These are phyloP conservation scores for Penicillium psychrosexuale DNA, from an alignment of 2,329 filamentous ascomycete genomes.

Conservation along the genomic window DNA sequence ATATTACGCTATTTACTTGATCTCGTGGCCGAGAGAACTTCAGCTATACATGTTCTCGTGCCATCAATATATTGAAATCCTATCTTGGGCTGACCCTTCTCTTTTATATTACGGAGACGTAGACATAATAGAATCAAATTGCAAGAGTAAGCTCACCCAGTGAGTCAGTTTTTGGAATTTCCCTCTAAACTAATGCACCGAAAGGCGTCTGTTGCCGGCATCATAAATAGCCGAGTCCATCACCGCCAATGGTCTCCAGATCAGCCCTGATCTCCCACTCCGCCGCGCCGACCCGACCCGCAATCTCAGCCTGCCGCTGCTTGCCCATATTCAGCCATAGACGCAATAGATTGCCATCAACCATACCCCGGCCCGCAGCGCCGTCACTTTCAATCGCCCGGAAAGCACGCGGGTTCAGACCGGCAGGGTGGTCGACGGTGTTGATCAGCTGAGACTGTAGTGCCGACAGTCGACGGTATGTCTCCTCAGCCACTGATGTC, in stretches of 20 bases:
- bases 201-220: not conserved
- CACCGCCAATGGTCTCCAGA: conserved; percentile 63
- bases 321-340: conserved; percentile 74
- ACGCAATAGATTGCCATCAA: conserved; percentile 74
- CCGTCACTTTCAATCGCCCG: conserved; percentile 56
- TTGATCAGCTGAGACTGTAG: conserved; percentile 76
- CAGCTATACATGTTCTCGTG: conserved; percentile 1
- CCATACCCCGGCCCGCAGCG: conserved; percentile 58
- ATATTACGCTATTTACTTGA: conserved; percentile 22
- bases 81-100: not conserved
- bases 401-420: conserved; percentile 79
- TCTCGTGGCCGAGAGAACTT: not conserved
- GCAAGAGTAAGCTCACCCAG: not conserved
- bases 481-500: conserved; percentile 71
- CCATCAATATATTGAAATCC: conserved; percentile 10
- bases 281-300: conserved; percentile 67
- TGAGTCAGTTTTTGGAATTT: not conserved
- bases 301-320: conserved; percentile 68
- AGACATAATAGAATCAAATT: not conserved
- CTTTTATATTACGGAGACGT: not conserved
- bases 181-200: not conserved
- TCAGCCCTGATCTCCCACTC: conserved; percentile 68
- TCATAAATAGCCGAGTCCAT: conserved; percentile 54
- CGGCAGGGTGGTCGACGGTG: conserved; percentile 71
- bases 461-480: conserved; percentile 79